Base-by-base conservation (phyloP, 257 asterid species). In the Paraleonurus japonicus region DNA sequence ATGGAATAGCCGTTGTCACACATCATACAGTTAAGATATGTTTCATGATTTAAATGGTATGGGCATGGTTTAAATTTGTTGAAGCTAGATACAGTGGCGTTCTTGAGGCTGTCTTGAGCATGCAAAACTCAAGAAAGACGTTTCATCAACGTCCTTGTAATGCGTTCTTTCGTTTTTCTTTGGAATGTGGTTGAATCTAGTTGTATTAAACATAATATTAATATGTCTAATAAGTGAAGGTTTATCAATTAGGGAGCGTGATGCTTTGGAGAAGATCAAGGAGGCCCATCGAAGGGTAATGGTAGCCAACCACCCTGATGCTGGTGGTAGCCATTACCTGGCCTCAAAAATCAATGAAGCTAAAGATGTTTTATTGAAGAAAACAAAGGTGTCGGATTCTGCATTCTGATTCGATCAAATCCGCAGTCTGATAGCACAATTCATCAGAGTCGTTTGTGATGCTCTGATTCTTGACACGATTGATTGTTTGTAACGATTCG, bases 221-320 rank as follows among this genome's bases (percentile, higher is more conserved):
- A 27, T 51, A 11, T 13, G 6, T 72, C 65, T 70, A 48, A 58
- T 45, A 55, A 35, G 7, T 1, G 53, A 30, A 24, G 41, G 12
- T 23, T n/a, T 45, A 51, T 35, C 6, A 11, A 16, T 2, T 43
- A 90, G 96, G 84, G 96, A 91, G 74, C 79, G 76, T 15, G 81
- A 80, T 0, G 79, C 71, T 19, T 0, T 45, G 24, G 85, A 81
- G 68, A 89, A 89, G 84, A 82, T 91, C 67, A 89, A 67, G 78
- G 97, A 85, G 72, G 96, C 97, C 33, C 95, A 90, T 61, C 63
- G 95, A 78, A 81, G 95, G 81, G 92, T 91, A 55, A 89, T 91
- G 93, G 88, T 91, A 45, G 95, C 95, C 7, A 91, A 91, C 81
- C 96, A 91, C 72, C 97, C 96, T 2, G 97, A 91, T 66, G 90